These are phyloP conservation scores for Paraglomus brasilianum DNA, from an alignment of 192 early-diverging fungal species.

Conservation along the genomic window DNA sequence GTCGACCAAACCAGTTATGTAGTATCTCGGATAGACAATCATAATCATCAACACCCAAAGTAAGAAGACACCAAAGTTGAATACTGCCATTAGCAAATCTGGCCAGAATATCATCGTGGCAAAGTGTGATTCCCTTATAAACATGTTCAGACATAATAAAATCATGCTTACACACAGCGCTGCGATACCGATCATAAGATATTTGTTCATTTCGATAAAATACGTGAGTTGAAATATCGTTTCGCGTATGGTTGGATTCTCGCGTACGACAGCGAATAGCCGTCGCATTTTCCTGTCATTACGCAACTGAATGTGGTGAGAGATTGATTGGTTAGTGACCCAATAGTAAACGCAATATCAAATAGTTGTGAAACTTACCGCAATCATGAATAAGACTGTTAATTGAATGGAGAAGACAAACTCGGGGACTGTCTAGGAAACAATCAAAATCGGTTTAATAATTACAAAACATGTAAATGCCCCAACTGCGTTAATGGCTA, in stretches of 20 bases:
- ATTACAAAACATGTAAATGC: too few relatives aligned
- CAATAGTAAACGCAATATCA: too few relatives aligned
- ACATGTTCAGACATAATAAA: background rate
- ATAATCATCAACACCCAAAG: constrained; percentile 16
- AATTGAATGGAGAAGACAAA: background rate
- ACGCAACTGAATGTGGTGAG: too few relatives aligned
- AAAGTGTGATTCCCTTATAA: too few relatives aligned
- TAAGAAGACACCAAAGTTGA: constrained; percentile 1
- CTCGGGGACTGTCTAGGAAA: background rate
- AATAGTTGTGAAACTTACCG: too few relatives aligned
- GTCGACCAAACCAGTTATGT: constrained; percentile 2
- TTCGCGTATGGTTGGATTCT: background rate
- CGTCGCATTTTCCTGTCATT: too few relatives aligned
- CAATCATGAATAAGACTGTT: background rate
- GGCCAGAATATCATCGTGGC: background rate
- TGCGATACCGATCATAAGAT: background rate
- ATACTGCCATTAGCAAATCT: background rate
- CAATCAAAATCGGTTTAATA: too few relatives aligned
- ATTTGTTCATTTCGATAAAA: constrained; percentile 21
- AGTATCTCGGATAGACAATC: constrained; percentile 25
- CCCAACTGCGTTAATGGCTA: too few relatives aligned
- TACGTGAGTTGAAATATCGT: constrained; percentile 2
- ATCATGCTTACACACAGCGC: background rate
- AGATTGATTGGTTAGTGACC: too few relatives aligned
- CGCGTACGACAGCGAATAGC: background rate